phyloP scores from a whole-genome alignment of 1,139 yeast species.

The Geotrichum carabidarum region DNA sequence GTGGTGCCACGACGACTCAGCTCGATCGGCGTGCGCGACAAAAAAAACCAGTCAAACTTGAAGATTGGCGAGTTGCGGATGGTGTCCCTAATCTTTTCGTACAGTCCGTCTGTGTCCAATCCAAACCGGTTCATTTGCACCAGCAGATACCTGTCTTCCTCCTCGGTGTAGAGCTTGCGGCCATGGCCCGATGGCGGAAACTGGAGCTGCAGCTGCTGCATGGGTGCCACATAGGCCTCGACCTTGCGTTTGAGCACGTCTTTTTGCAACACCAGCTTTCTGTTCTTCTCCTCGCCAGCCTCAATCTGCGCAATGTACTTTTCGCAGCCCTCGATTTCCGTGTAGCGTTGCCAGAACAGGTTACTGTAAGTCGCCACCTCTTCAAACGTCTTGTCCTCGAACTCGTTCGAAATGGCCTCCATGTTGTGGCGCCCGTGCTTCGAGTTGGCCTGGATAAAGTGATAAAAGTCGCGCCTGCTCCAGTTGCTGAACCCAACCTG shows the following conservation, averaged over 20 bases:
- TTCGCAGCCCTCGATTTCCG: slow-evolving; percentile 77
- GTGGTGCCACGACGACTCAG: slow-evolving; percentile 78
- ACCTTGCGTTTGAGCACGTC: slow-evolving; percentile 61
- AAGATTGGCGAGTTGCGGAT: slow-evolving; percentile 68
- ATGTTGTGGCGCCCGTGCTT: slow-evolving; percentile 67
- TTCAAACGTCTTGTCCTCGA: slow-evolving; percentile 57
- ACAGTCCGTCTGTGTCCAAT: slow-evolving; percentile 60
- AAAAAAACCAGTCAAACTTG: slow-evolving; percentile 83
- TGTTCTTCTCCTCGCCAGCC: slow-evolving; percentile 75
- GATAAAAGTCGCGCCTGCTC: slow-evolving; percentile 85
- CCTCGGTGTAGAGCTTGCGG: slow-evolving; percentile 72
- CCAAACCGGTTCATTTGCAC: slow-evolving; percentile 74
- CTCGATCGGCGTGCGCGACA: slow-evolving; percentile 80
- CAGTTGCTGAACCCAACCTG: slow-evolving; percentile 69
- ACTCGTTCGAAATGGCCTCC: slow-evolving; percentile 55
- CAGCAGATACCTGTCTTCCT: slow-evolving; percentile 80
- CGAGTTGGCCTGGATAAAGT: slow-evolving; percentile 75
- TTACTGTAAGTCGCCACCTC: slow-evolving; percentile 67
- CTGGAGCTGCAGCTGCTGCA: slow-evolving; percentile 67
- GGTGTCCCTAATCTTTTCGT: slow-evolving; percentile 73
- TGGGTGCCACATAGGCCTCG: slow-evolving; percentile 58
- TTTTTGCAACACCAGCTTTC: slow-evolving; percentile 60
- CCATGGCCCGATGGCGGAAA: slow-evolving; percentile 86
- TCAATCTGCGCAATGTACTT: slow-evolving; percentile 83
- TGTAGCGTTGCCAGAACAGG: slow-evolving; percentile 70